Evolutionary conservation across 345 rosid genomes (phyloP).

Genomic region (Linum usitatissimum): DNA sequence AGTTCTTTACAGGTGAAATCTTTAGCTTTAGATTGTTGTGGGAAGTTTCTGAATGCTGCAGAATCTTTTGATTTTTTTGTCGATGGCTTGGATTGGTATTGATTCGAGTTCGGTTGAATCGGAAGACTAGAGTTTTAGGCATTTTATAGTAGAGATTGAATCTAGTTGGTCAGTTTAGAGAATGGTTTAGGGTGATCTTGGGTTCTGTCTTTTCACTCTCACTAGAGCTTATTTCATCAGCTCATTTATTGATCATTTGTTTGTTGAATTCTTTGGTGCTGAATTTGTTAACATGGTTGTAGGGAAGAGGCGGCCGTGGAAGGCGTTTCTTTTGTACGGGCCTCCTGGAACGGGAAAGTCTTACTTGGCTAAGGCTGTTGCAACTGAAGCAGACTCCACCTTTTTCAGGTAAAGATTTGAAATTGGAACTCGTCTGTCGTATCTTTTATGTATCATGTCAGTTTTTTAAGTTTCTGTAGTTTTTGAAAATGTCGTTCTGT

Average conservation of each 20-base stretch:
- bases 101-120: background rate
- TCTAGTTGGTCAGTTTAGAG: background rate
- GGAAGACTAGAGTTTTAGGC: background rate
- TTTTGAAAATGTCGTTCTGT: background rate
- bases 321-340: constrained; percentile 82
- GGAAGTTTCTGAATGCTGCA: background rate
- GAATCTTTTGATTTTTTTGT: background rate
- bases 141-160: background rate
- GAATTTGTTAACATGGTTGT: background rate
- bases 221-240: no score
- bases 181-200: background rate
- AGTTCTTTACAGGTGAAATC: constrained; percentile 67
- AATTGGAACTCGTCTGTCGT: background rate
- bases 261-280: no score
- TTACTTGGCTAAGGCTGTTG: constrained; percentile 92
- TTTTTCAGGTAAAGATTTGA: constrained; percentile 58
- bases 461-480: background rate
- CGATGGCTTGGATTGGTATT: background rate
- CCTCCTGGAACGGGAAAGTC: constrained; percentile 98
- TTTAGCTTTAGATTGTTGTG: background rate
- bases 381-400: constrained; percentile 89
- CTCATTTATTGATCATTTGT: no score
- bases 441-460: background rate
- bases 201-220: background rate
- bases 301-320: constrained; percentile 95